Conservation (phyloP, 108 stramenopile species). For the Skeletonema marinoi region DNA sequence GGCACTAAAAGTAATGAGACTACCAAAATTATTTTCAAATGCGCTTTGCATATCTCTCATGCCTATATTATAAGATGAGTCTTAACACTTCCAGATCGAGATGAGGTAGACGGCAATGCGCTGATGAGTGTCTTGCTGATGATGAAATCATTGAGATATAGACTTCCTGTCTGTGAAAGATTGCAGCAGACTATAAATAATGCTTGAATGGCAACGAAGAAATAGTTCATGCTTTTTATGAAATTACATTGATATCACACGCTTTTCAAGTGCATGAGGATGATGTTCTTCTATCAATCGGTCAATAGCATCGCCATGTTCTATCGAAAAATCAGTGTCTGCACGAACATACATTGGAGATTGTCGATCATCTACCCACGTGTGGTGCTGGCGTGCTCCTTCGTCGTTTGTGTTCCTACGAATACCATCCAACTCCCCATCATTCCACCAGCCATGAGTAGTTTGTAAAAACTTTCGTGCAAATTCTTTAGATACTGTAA, state of each 20-base stretch:
- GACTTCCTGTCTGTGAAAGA: too few species aligned
- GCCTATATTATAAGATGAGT: too few species aligned
- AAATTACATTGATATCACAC: constrained; percentile 22
- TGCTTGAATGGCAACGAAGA: too few species aligned
- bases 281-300: constrained; percentile 39
- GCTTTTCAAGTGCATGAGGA: constrained; percentile 31
- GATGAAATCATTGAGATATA: too few species aligned
- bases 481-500: constrained; percentile 59
- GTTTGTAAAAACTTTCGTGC: constrained; percentile 51
- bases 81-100: too few species aligned
- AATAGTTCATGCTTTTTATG: background rate
- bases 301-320: constrained; percentile 30
- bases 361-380: constrained; percentile 71
- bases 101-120: too few species aligned
- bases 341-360: constrained; percentile 64
- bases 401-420: background rate
- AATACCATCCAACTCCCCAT: constrained; percentile 6
- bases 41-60: too few species aligned
- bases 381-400: constrained; percentile 12
- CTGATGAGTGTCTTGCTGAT: too few species aligned
- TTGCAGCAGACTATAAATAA: too few species aligned
- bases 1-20: too few species aligned
- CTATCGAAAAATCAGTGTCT: constrained; percentile 48
- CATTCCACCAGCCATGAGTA: constrained; percentile 71
- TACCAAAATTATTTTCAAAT: too few species aligned